Evolutionary conservation across 306 rosid species (phyloP).

Genomic region (Castanopsis chinensis): DNA sequence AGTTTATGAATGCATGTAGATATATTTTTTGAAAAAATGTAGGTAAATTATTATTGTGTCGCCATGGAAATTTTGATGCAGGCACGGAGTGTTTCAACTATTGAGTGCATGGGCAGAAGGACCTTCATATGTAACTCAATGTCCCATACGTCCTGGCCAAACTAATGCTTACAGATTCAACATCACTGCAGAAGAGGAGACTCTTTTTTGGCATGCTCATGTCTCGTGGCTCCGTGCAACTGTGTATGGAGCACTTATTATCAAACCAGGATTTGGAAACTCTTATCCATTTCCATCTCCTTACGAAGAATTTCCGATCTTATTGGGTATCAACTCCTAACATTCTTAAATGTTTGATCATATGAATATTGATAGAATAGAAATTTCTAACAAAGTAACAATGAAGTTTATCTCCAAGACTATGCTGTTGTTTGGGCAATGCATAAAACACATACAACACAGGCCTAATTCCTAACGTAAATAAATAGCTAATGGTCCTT

Average conservation of each 20-base stretch:
- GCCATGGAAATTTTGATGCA: background rate
- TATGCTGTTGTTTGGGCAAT: no score
- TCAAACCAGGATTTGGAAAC: conserved; percentile 33
- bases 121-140: conserved; percentile 62
- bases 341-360: no score
- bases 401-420: no score
- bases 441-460: background rate
- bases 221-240: conserved; percentile 55
- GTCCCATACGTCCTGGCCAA: conserved; percentile 48
- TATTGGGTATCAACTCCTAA: conserved; percentile 39
- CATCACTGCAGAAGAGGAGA: conserved; percentile 62
- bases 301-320: conserved; percentile 44
- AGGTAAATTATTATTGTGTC: background rate
- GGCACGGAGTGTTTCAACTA: conserved; percentile 71
- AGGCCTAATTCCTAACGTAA: background rate
- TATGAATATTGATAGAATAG: no score
- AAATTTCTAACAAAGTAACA: no score
- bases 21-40: no score
- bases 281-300: conserved; percentile 41
- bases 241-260: conserved; percentile 60
- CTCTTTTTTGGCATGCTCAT: conserved; percentile 84
- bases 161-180: conserved; percentile 52
- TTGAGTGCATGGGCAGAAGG: conserved; percentile 72
- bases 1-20: no score
- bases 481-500: background rate